Evolutionary conservation across 2,329 filamentous ascomycete genomes (phyloP).

Genomic region (Colletotrichum tabaci): DNA sequence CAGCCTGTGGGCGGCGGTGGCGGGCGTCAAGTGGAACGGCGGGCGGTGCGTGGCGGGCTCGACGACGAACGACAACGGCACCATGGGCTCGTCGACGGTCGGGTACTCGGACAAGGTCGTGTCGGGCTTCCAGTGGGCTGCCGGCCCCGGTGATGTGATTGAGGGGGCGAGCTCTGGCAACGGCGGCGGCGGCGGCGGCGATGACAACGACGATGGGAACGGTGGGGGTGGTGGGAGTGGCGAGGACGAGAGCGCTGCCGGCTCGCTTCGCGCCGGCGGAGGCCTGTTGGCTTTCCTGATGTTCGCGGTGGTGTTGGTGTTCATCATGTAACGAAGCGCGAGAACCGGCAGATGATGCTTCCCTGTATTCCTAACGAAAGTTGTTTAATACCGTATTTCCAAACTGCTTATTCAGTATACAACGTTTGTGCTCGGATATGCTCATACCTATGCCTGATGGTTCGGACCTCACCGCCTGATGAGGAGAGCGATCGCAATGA

Average conservation of each 20-base stretch:
- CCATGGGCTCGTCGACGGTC: conserved; percentile 17
- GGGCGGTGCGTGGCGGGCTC: conserved; percentile 40
- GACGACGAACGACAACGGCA: conserved; percentile 34
- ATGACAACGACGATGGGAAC: neutral
- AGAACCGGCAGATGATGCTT: neutral
- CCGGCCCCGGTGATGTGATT: conserved; percentile 35
- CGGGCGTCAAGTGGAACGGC: conserved; percentile 45
- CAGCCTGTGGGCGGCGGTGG: conserved; percentile 66
- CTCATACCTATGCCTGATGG: too few species aligned
- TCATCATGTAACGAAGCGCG: neutral
- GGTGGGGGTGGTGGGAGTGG: neutral
- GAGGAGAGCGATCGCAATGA: too few species aligned
- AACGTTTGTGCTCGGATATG: too few species aligned
- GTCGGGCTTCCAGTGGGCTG: conserved; percentile 34
- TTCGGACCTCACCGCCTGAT: too few species aligned
- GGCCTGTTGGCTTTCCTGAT: conserved; percentile 7
- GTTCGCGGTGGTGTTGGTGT: neutral
- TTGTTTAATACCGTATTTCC: neutral
- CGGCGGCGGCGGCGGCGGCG: conserved; percentile 1
- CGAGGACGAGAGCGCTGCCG: conserved; percentile 30
- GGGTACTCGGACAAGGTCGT: conserved; percentile 30
- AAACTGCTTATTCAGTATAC: too few species aligned
- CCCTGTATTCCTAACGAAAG: neutral
- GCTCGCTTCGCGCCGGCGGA: neutral
- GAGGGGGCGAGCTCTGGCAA: neutral